These are phyloP conservation scores for Blastobotrys elegans DNA, from an alignment of 1,139 yeast genomes.

Conservation along the genomic window DNA sequence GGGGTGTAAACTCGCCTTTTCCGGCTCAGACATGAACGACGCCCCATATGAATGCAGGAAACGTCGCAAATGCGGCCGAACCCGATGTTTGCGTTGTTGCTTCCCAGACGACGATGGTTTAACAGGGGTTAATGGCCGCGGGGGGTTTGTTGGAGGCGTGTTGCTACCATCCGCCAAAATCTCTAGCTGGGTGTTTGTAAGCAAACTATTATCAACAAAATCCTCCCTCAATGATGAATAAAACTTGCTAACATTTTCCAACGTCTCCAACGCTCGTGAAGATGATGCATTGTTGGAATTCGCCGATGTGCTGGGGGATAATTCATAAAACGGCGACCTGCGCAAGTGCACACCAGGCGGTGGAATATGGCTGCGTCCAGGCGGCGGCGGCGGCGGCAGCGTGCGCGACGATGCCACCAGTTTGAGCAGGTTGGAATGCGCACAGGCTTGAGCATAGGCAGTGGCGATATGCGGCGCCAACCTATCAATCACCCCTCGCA, in stretches of 20 bases:
- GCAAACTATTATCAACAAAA: constrained; percentile 9
- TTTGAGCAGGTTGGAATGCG: constrained; percentile 27
- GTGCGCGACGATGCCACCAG: constrained; percentile 6
- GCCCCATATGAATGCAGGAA: constrained; percentile 24
- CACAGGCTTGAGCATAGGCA: constrained; percentile 30
- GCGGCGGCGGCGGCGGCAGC: neutral
- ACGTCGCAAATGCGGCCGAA: constrained; percentile 19
- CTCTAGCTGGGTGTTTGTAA: constrained; percentile 12
- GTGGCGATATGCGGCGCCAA: constrained; percentile 34
- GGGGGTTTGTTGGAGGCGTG: neutral
- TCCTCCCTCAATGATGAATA: constrained; percentile 20
- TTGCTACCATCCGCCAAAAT: constrained; percentile 12
- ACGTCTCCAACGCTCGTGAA: constrained; percentile 8
- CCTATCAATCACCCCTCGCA: constrained; percentile 24
- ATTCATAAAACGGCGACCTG: constrained; percentile 3
- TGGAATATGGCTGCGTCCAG: neutral
- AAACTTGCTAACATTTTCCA: constrained; percentile 15
- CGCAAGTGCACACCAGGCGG: neutral
- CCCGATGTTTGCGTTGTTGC: constrained; percentile 11
- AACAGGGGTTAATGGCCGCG: neutral
- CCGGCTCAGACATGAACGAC: constrained; percentile 21
- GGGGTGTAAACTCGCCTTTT: constrained; percentile 7
- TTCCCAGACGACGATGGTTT: neutral
- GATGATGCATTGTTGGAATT: neutral
- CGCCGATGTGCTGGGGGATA: neutral